Conservation (phyloP, 495 filamentous ascomycete genomes). For the Tetracladium setigerum region DNA sequence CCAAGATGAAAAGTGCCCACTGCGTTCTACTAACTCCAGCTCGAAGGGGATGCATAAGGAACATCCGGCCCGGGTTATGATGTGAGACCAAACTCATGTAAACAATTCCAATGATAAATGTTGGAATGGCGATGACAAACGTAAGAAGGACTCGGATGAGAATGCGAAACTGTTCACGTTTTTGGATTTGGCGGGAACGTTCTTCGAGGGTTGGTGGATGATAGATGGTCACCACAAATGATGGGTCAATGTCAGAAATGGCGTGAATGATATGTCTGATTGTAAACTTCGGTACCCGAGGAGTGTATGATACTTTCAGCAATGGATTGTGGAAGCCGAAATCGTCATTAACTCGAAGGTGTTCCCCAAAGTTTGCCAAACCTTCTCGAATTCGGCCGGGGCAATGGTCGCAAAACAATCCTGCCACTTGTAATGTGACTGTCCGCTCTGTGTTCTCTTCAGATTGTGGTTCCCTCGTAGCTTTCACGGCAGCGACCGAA, state of each 20-base stretch:
- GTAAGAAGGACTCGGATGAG: conserved; percentile 61
- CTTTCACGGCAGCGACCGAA: conserved; percentile 23
- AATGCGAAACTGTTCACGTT: conserved; percentile 52
- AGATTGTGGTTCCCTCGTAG: conserved; percentile 10
- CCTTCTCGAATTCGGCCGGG: conserved; percentile 49
- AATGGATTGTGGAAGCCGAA: conserved; percentile 53
- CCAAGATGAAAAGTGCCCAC: conserved; percentile 77
- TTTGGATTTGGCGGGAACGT: conserved; percentile 63
- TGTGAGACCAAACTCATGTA: conserved; percentile 76
- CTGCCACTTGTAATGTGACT: conserved; percentile 61
- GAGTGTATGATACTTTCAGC: conserved; percentile 62
- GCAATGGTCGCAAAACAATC: conserved; percentile 87
- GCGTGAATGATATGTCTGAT: conserved; percentile 63
- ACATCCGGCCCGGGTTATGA: conserved; percentile 45
- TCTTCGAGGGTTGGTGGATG: conserved; percentile 84
- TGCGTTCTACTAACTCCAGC: conserved; percentile 70
- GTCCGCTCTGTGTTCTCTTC: conserved; percentile 37
- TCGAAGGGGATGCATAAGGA: conserved; percentile 63
- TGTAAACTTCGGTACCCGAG: conserved; percentile 62
- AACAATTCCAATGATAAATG: conserved; percentile 83
- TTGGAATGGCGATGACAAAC: conserved; percentile 70
- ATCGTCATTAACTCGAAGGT: conserved; percentile 32
- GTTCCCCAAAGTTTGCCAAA: conserved; percentile 22
- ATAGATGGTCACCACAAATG: conserved; percentile 61
- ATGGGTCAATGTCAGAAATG: conserved; percentile 55